Conservation (phyloP, 2,329 filamentous ascomycete genomes). For the Torrubiellomyces zombiae region DNA sequence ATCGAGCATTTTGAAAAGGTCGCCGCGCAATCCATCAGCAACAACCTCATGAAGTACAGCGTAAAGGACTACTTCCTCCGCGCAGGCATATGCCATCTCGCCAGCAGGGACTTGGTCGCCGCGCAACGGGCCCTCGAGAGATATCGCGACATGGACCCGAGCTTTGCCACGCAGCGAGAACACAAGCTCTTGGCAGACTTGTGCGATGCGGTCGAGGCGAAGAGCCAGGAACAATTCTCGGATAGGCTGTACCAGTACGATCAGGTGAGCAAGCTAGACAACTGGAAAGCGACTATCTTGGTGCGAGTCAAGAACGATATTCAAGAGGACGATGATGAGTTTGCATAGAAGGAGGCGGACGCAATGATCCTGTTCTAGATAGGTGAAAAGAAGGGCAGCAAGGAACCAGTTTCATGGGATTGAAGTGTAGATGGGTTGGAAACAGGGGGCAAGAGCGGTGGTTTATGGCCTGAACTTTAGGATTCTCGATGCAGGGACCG, state of each 20-base stretch:
- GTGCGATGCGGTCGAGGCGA: slow-evolving; percentile 54
- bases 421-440: too few species aligned
- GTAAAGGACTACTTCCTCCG: slow-evolving; percentile 96
- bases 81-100: slow-evolving; percentile 78
- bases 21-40: slow-evolving; percentile 59
- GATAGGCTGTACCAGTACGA: slow-evolving; percentile 83
- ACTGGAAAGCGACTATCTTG: slow-evolving; percentile 87
- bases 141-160: slow-evolving; percentile 65
- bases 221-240: slow-evolving; percentile 67
- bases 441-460: too few species aligned
- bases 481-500: too few species aligned
- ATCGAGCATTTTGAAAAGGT: slow-evolving; percentile 75
- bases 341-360: slow-evolving; percentile 16
- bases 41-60: slow-evolving; percentile 84
- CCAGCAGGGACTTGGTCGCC: slow-evolving; percentile 56
- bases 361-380: too few species aligned
- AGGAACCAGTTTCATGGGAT: too few species aligned
- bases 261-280: slow-evolving; percentile 83
- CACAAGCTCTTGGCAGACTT: slow-evolving; percentile 68
- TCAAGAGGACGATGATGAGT: slow-evolving; percentile 35
- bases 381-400: too few species aligned
- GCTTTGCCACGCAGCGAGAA: slow-evolving; percentile 64
- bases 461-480: too few species aligned
- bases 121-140: slow-evolving; percentile 64
- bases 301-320: slow-evolving; percentile 73